Base-by-base conservation (phyloP, 1,139 yeast genomes). In the Lodderomyces elongisporus region DNA sequence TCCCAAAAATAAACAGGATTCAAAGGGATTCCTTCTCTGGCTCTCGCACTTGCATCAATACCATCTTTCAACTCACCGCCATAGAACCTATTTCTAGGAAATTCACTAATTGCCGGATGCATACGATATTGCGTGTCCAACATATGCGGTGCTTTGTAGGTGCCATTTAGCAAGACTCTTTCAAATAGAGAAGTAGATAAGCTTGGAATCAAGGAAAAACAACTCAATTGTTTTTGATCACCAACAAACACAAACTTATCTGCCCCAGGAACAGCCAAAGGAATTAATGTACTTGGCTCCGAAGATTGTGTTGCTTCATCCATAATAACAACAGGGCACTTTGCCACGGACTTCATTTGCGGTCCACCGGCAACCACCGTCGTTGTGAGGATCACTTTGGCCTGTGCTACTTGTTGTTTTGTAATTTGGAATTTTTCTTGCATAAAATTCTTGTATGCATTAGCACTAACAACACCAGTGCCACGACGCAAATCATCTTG, bases 321-420 rank as follows among this genome's bases (percentile, higher is more conserved):
- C 80, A 78, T 76, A 23, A 79, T 78, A 4, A 80, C 82, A 7
- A 78, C 84, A 0, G 87, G 87, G 37, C 78, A 53, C 40, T 70
- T 72, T 23, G 66, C 61, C 7, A 79, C 58, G 6, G 71, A 62
- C 44, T 77, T 79, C 44, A 80, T 59, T 45, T 74, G 77, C 29
- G 73, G 70, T 3, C 85, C 82, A 33, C 85, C 87, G 5, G 85
- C 80, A 23, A 77, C 79, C 21, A 79, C 84, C 2, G 84, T 77
- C 1, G 89, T 80, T 2, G 87, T 76, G 49, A 80, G 76, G 21
- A 80, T 77, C 14, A 80, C 82, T 44, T 77, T 75, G 0, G 85
- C 83, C 52, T 79, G 85, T 0, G 75, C 73, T 13, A 77, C 71
- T 21, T 41, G 34, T 24, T 40, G 41, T 13, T 36, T 39, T 9